These are phyloP conservation scores for Scheffersomyces coipomensis DNA, from an alignment of 805 yeast species.

Conservation along the genomic window DNA sequence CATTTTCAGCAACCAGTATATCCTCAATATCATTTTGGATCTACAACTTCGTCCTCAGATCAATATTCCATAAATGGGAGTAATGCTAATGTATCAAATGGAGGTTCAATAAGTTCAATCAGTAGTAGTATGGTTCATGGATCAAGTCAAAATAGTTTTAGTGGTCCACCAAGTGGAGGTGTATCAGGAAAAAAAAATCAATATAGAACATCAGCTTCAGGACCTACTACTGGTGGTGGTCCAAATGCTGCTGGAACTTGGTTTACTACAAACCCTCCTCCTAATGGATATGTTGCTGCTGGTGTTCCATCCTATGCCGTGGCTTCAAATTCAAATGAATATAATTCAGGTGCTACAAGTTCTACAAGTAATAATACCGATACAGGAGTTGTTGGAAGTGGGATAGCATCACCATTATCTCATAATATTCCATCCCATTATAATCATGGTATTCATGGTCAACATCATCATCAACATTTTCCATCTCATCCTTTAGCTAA, in stretches of 20 bases:
- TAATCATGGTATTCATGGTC: background rate
- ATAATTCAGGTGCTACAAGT: background rate
- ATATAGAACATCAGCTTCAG: background rate
- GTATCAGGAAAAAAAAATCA: background rate
- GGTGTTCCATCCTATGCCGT: background rate
- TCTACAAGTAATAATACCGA: background rate
- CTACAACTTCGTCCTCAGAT: background rate
- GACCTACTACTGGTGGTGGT: background rate
- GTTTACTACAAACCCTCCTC: background rate
- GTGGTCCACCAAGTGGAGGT: conserved; percentile 2
- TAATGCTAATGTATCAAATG: conserved; percentile 4
- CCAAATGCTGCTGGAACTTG: conserved; percentile 1
- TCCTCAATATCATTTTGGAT: conserved; percentile 4
- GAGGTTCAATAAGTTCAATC: conserved; percentile 9
- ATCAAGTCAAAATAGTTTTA: conserved; percentile 2
- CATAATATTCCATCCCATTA: background rate
- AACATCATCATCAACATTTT: background rate
- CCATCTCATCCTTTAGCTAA: background rate
- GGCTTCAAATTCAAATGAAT: background rate
- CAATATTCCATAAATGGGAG: conserved; percentile 1
- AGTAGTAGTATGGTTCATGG: conserved; percentile 5
- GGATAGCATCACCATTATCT: background rate
- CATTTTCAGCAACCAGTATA: conserved; percentile 8
- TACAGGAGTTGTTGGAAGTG: background rate
- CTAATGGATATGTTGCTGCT: background rate